Conservation (phyloP, 1,139 yeast species). For the Debaryomyces robertsiae region DNA sequence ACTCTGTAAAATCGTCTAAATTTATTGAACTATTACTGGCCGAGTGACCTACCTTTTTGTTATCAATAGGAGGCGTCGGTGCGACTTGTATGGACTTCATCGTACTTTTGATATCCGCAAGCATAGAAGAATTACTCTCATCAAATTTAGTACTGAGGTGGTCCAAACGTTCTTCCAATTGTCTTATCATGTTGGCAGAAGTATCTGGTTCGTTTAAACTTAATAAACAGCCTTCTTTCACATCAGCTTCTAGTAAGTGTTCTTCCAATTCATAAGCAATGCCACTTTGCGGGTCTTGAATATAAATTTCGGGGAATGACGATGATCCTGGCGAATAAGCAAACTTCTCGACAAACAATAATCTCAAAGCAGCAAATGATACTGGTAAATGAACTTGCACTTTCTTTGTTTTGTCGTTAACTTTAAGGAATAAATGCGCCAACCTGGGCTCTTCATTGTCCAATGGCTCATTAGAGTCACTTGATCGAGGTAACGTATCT, state of each 20-base stretch:
- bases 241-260: constrained; percentile 51
- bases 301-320: constrained; percentile 78
- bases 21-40: constrained; percentile 6
- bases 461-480: neutral
- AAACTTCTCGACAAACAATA: constrained; percentile 83
- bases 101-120: constrained; percentile 27
- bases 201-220: constrained; percentile 49
- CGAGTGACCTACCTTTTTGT: constrained; percentile 1
- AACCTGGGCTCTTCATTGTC: constrained; percentile 9
- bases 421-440: constrained; percentile 50
- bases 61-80: constrained; percentile 11
- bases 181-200: constrained; percentile 23
- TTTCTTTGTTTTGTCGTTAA: constrained; percentile 66
- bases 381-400: constrained; percentile 53
- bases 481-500: neutral
- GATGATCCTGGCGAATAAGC: constrained; percentile 77
- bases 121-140: constrained; percentile 25
- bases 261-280: constrained; percentile 85
- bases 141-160: constrained; percentile 33
- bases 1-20: constrained; percentile 11
- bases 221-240: constrained; percentile 61
- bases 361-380: constrained; percentile 64
- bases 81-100: constrained; percentile 27
- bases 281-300: constrained; percentile 61
- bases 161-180: constrained; percentile 33